Evolutionary conservation across 768 basidiomycete genomes (phyloP), one percentile per base, ranked within the genome.

Genomic region (Rhizopogon sp.): DNA sequence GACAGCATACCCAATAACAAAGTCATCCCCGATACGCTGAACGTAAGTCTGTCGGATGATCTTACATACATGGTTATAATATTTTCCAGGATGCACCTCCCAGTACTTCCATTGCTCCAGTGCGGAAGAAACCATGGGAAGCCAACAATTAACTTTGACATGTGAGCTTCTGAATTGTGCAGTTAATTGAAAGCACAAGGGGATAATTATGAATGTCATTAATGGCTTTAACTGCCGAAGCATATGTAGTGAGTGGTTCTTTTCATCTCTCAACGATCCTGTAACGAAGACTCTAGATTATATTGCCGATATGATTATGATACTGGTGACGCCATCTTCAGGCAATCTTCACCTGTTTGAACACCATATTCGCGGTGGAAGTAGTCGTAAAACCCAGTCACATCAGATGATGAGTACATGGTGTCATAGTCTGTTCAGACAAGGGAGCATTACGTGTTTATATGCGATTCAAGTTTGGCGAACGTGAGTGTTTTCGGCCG

Each of bases 1-100:
- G 86, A 88, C 59, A 71, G 83, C 64, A 89, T 92, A 39, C 90
- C 90, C 1, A 87, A 91, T 62, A 92, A 90, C 65, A 88, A 84
- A 60, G 56, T 76, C 52, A 88, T 92, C 43, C 82, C 85, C 0
- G 76, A 85, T n/a, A 71, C 65, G 2, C 60, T 91, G 37, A 88
- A 85, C 70, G 90, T 88, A 63, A 58, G 81, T 66, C 37, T 35
- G 20, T 52, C 40, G 39, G 29, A 40, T 58, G 39, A 50, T 57
- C 39, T 33, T 31, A 39, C 25, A 25, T 53, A 20, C 20, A 29
- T 11, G 44, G 55, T 50, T 42, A 50, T n/a, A 29, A 25, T 43
- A 41, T 10, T 54, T 40, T 55, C 17, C 56, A 90, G 87, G 74
- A 77, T 11, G 77, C 72, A 16, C 60, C 76, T 53, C 83, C 85